phyloP scores from a whole-genome alignment of 2,329 filamentous ascomycete species.

The Alternaria consortialis region DNA sequence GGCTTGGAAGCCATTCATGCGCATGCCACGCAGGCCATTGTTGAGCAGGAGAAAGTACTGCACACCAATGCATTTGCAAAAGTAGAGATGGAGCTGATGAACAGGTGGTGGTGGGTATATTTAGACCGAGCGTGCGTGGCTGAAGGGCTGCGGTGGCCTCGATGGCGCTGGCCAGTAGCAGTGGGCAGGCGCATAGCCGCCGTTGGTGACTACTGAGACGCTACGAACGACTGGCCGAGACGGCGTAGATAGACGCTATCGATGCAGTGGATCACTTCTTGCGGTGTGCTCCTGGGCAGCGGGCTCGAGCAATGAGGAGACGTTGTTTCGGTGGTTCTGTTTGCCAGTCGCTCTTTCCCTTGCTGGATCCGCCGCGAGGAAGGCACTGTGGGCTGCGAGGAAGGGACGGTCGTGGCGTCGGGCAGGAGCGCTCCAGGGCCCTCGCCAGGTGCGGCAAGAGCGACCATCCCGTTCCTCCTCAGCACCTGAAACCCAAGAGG shows the following conservation, averaged over 20 bases:
- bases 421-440: constrained; percentile 6
- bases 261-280: constrained; percentile 29
- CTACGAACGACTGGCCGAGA: constrained; percentile 35
- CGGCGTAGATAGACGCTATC: constrained; percentile 35
- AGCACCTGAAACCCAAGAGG: constrained; percentile 2
- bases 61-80: background rate
- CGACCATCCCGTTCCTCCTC: constrained; percentile 1
- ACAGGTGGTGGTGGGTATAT: constrained; percentile 23
- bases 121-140: constrained; percentile 36
- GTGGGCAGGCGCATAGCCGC: constrained; percentile 32
- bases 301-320: constrained; percentile 37
- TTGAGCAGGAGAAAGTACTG: background rate
- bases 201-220: constrained; percentile 26
- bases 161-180: constrained; percentile 23
- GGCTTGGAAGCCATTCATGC: constrained; percentile 13
- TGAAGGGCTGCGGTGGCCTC: constrained; percentile 21
- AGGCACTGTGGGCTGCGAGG: constrained; percentile 1
- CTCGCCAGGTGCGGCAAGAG: constrained; percentile 15
- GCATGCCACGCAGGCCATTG: background rate
- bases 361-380: constrained; percentile 10
- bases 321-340: constrained; percentile 17
- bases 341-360: constrained; percentile 18
- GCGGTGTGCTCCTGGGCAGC: constrained; percentile 34
- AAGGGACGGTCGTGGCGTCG: constrained; percentile 2
- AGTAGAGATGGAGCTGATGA: constrained; percentile 10